Base-by-base conservation (phyloP, 305 asterid species). In the Vinca major region DNA sequence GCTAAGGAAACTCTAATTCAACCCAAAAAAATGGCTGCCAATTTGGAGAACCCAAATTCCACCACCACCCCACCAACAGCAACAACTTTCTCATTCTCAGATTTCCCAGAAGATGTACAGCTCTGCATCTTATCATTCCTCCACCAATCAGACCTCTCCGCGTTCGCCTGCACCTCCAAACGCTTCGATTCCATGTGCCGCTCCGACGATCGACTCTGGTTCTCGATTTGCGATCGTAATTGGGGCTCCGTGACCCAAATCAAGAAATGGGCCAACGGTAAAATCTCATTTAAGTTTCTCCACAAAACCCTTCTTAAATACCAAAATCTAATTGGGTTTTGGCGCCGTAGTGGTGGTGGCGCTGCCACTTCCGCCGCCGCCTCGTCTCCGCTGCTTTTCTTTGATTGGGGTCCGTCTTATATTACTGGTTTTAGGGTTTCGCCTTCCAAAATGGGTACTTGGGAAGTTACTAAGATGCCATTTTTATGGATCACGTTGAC, bases 41-140 rank as follows among this genome's bases (percentile, higher is more conserved):
- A 12, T 9, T 20, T 49, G 70, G 75, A 71, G 33, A 26, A 26
- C 33, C 33, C 33, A 26, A 26, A 26, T 26, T 0, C 0, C 33
- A 26, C 0, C 33, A 26, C 33, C 33, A 26, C 33, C 33, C 33
- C 54, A 43, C 69, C 48, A 43, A 33, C 40, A 53, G 54, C 37
- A 16, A 5, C 70, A 61, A 73, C 80, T 0, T 53, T 73, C 44
- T 73, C 93, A 64, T 89, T 89, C 86, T 69, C 75, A 74, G 96
- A 92, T 77, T 88, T 90, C 85, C 98, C 98, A 33, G 95, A 90
- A 72, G 98, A 92, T 71, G 97, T 92, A 47, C 97, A 88, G 90
- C 78, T 89, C 49, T 85, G 91, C 74, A 87, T 92, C 71, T 79
- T 92, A 48, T 92, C 98, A 33, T 88, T 86, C 72, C 97, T 92